A percentile compares a stretch with the other conserved stretches of the same genome.
Evolutionary conservation across 1,139 yeast species (phyloP).

Genomic region (Sugiyamaella grinbergsii): DNA sequence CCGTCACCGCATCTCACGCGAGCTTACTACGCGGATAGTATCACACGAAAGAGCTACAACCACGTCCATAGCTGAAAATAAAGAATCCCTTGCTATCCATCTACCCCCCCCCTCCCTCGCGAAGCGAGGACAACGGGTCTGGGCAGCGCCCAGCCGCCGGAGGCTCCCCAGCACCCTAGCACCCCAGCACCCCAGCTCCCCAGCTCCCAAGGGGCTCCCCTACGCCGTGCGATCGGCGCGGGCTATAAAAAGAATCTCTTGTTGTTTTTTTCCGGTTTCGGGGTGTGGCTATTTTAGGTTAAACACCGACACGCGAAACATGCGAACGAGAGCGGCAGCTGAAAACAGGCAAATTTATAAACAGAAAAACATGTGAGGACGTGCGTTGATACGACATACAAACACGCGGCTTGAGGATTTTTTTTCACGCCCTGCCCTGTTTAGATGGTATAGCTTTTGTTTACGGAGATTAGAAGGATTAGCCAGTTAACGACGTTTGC

Average conservation of each 20-base stretch:
- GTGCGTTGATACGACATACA: constrained; percentile 1
- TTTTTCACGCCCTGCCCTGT: neutral
- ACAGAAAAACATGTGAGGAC: neutral
- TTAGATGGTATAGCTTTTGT: neutral
- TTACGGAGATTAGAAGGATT: neutral
- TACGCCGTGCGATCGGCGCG: neutral
- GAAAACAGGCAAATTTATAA: neutral
- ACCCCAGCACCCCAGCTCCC: no score
- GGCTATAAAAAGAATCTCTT: neutral
- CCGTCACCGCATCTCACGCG: no score
- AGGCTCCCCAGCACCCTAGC: neutral
- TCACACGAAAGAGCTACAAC: no score
- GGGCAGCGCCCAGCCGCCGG: no score
- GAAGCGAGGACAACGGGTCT: no score
- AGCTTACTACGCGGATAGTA: no score
- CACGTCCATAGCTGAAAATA: no score
- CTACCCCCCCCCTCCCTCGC: no score
- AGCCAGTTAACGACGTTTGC: no score
- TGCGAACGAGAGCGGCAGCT: neutral
- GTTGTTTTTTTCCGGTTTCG: no score
- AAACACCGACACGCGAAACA: neutral
- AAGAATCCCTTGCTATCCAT: no score
- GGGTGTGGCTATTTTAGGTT: neutral
- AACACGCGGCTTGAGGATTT: constrained; percentile 3
- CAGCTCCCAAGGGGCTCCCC: neutral